Evolutionary conservation across 2,329 filamentous ascomycete species (phyloP).

Genomic region (Cyphellophora europaea): DNA sequence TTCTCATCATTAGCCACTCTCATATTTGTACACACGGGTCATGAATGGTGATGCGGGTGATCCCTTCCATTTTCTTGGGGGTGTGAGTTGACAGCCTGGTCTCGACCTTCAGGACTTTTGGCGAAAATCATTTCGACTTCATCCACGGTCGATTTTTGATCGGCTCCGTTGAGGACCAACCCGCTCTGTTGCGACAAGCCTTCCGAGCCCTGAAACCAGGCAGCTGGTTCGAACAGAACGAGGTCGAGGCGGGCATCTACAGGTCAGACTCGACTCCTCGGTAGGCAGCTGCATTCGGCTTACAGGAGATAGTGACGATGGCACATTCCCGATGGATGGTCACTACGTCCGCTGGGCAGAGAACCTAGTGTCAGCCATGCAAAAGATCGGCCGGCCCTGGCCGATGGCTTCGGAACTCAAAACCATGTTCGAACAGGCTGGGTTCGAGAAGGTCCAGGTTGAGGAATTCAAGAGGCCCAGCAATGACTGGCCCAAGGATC

Average conservation of each 20-base stretch:
- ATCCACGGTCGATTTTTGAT: constrained; percentile 51
- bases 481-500: constrained; percentile 1
- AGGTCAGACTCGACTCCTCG: too few species aligned
- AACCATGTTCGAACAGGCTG: too few species aligned
- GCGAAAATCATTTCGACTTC: constrained; percentile 44
- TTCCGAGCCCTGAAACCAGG: constrained; percentile 49
- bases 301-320: constrained; percentile 43
- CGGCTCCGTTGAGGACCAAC: constrained; percentile 49
- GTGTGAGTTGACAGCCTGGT: too few species aligned
- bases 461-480: background rate
- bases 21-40: too few species aligned
- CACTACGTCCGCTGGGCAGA: constrained; percentile 41
- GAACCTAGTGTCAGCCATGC: constrained; percentile 32
- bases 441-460: constrained; percentile 1
- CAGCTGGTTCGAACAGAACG: constrained; percentile 36
- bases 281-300: too few species aligned
- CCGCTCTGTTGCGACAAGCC: constrained; percentile 48
- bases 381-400: too few species aligned
- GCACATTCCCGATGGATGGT: constrained; percentile 39
- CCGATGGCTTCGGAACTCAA: too few species aligned
- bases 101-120: too few species aligned
- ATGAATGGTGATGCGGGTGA: too few species aligned
- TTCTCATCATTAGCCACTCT: too few species aligned
- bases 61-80: too few species aligned
- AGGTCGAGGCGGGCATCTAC: too few species aligned